Conservation (phyloP, 352 stramenopile genomes). For the Phytopythium delawarense region DNA sequence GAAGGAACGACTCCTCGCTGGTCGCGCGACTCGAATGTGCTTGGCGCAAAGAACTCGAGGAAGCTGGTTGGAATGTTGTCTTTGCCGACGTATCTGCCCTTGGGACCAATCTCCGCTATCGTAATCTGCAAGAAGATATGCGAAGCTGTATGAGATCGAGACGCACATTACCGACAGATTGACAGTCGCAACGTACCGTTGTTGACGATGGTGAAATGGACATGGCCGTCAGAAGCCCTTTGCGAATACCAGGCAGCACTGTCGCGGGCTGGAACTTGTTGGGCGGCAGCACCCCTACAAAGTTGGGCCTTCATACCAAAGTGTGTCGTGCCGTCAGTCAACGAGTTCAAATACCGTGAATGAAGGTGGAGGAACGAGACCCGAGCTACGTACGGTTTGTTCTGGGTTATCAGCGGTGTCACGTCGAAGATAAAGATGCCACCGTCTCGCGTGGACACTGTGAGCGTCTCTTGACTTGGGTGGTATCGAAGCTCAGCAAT, state of each 20-base stretch:
- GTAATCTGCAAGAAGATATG: slow-evolving; percentile 19
- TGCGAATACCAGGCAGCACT: slow-evolving; percentile 38
- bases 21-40: slow-evolving; percentile 47
- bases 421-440: slow-evolving; percentile 70
- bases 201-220: slow-evolving; percentile 39
- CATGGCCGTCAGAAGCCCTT: slow-evolving; percentile 38
- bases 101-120: slow-evolving; percentile 57
- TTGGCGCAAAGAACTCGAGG: slow-evolving; percentile 42
- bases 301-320: slow-evolving; percentile 19
- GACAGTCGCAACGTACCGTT: slow-evolving; percentile 12
- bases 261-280: slow-evolving; percentile 45
- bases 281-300: slow-evolving; percentile 39
- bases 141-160: neutral
- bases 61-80: slow-evolving; percentile 56
- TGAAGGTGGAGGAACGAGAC: neutral
- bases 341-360: neutral
- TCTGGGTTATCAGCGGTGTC: slow-evolving; percentile 39
- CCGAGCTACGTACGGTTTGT: slow-evolving; percentile 33
- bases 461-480: slow-evolving; percentile 50
- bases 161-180: neutral
- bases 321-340: neutral
- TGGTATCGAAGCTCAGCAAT: slow-evolving; percentile 66
- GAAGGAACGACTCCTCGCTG: slow-evolving; percentile 25
- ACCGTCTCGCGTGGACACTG: slow-evolving; percentile 52
- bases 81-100: slow-evolving; percentile 38